Evolutionary conservation across 2,329 filamentous ascomycete species (phyloP).

Genomic region (Fusarium sp.): DNA sequence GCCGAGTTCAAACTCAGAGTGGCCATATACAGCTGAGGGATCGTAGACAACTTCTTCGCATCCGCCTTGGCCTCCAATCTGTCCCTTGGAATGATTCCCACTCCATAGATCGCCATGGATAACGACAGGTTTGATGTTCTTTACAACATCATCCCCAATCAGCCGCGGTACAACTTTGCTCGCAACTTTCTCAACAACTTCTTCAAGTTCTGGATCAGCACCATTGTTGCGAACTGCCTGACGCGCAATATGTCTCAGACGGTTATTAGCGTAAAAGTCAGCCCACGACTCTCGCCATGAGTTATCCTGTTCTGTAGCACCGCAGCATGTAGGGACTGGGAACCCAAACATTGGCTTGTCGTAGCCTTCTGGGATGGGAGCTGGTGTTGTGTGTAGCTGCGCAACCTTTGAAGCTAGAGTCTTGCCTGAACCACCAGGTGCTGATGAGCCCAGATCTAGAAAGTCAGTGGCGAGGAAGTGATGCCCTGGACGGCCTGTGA

Average conservation of each 20-base stretch:
- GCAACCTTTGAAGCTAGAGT: conserved; percentile 81
- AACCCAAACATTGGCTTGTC: conserved; percentile 80
- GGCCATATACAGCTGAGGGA: conserved; percentile 82
- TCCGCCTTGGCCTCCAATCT: conserved; percentile 64
- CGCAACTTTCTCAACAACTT: conserved; percentile 72
- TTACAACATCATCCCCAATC: conserved; percentile 73
- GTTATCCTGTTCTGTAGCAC: conserved; percentile 85
- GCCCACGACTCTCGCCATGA: conserved; percentile 78
- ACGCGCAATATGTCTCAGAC: conserved; percentile 72
- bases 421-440: conserved; percentile 56
- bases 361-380: conserved; percentile 69
- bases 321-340: conserved; percentile 85
- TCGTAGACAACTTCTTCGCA: conserved; percentile 85
- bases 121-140: conserved; percentile 77
- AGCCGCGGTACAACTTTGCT: conserved; percentile 76
- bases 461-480: conserved; percentile 81
- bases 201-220: conserved; percentile 67
- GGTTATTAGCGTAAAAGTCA: conserved; percentile 83
- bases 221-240: conserved; percentile 71
- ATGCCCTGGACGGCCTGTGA: conserved; percentile 60
- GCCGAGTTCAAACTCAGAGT: conserved; percentile 89
- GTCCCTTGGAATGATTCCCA: conserved; percentile 79
- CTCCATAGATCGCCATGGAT: conserved; percentile 95
- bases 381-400: conserved; percentile 79
- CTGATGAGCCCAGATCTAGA: conserved; percentile 67